Percentiles rank a stretch among this genome's conserved stretches.
Conservation (phyloP, 495 filamentous ascomycete genomes). For the Aspergillus avenaceus region DNA sequence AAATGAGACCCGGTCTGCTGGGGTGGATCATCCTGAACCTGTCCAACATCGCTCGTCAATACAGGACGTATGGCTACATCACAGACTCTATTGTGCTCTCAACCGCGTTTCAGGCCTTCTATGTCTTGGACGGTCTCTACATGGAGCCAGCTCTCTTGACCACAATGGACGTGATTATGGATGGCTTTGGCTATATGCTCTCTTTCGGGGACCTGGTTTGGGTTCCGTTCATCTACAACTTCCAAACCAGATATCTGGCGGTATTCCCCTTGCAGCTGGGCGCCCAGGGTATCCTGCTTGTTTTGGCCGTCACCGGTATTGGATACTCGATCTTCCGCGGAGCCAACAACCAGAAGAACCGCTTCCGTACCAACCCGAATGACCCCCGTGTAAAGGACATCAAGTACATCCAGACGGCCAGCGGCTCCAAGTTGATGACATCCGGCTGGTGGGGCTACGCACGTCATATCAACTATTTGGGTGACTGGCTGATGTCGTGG, state of each 20-base stretch:
- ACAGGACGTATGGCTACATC: slow-evolving; percentile 73
- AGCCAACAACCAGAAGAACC: slow-evolving; percentile 91
- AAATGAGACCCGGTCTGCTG: slow-evolving; percentile 86
- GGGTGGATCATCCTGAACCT: slow-evolving; percentile 87
- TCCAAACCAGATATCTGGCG: slow-evolving; percentile 85
- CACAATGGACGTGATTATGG: slow-evolving; percentile 91
- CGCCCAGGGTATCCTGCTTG: slow-evolving; percentile 51
- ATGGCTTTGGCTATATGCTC: slow-evolving; percentile 98
- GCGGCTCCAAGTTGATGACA: slow-evolving; percentile 73
- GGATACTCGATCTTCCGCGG: slow-evolving; percentile 90
- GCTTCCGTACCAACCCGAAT: slow-evolving; percentile 82
- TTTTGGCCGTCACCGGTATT: slow-evolving; percentile 58
- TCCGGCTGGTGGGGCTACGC: slow-evolving; percentile 95
- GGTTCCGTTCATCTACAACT: slow-evolving; percentile 86
- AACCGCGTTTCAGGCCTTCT: slow-evolving; percentile 72
- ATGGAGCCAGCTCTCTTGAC: slow-evolving; percentile 92
- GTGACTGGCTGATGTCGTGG: slow-evolving; percentile 94
- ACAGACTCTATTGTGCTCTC: slow-evolving; percentile 87
- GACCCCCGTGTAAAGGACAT: slow-evolving; percentile 78
- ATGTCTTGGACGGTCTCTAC: slow-evolving; percentile 81
- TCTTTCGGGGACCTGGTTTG: slow-evolving; percentile 90
- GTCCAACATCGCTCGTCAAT: slow-evolving; percentile 82
- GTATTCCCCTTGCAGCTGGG: slow-evolving; percentile 78
- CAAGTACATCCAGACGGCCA: slow-evolving; percentile 81
- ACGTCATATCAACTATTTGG: slow-evolving; percentile 96